These are phyloP conservation scores for Papiliotrema laurentii DNA, from an alignment of 1,284 basidiomycete genomes.

Conservation along the genomic window DNA sequence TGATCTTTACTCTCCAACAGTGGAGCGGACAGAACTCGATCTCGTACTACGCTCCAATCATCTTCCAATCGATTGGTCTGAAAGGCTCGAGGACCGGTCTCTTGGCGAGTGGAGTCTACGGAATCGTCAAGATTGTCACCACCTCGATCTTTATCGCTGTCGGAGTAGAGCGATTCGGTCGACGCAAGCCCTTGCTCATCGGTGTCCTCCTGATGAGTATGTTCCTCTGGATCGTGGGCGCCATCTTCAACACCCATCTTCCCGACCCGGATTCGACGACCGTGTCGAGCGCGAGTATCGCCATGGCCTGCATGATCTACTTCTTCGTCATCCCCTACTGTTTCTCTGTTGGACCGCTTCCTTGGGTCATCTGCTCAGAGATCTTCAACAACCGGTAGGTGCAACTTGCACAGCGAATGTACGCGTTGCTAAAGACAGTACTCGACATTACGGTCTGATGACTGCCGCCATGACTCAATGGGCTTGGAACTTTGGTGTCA, in stretches of 20 bases:
- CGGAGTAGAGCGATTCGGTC: slow-evolving; percentile 51
- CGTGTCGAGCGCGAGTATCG: slow-evolving; percentile 36
- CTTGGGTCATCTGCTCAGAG: slow-evolving; percentile 53
- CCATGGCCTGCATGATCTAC: slow-evolving; percentile 44
- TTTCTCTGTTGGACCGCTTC: slow-evolving; percentile 36
- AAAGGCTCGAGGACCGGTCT: slow-evolving; percentile 54
- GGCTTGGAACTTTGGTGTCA: slow-evolving; percentile 70
- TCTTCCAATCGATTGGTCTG: slow-evolving; percentile 53
- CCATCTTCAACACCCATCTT: slow-evolving; percentile 69
- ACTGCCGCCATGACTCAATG: slow-evolving; percentile 68
- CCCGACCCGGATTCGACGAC: slow-evolving; percentile 19
- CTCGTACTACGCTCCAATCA: slow-evolving; percentile 62
- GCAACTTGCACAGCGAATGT: background rate
- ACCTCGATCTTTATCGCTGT: slow-evolving; percentile 62
- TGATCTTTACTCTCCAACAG: slow-evolving; percentile 60
- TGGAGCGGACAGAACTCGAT: slow-evolving; percentile 61
- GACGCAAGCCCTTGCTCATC: slow-evolving; percentile 50
- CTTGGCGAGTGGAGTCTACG: slow-evolving; percentile 74
- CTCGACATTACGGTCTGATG: slow-evolving; percentile 69
- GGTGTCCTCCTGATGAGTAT: slow-evolving; percentile 59
- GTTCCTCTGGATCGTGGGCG: slow-evolving; percentile 64
- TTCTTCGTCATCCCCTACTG: slow-evolving; percentile 53
- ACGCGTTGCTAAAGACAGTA: slow-evolving; percentile 44
- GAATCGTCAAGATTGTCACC: slow-evolving; percentile 67
- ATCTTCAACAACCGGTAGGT: slow-evolving; percentile 31